These are phyloP conservation scores for Prunella vulgaris DNA, from an alignment of 257 asterid species.

Conservation along the genomic window DNA sequence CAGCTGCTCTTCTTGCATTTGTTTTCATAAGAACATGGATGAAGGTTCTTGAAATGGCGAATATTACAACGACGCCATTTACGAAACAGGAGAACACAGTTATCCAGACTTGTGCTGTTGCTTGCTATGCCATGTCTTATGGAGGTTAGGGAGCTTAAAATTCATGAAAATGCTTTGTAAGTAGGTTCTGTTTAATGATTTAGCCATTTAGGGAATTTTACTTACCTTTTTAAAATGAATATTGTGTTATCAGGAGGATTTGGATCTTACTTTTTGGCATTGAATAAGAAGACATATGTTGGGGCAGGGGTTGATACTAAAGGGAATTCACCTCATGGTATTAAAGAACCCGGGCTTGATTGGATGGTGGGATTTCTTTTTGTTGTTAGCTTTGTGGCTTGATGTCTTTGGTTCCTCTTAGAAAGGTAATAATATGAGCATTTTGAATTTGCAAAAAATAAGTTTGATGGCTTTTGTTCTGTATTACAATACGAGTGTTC, in stretches of 20 bases:
- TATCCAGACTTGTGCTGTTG: constrained; percentile 88
- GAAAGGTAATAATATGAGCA: constrained; percentile 39
- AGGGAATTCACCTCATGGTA: constrained; percentile 51
- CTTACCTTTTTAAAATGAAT: constrained; percentile 15
- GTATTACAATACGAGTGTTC: neutral
- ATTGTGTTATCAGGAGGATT: constrained; percentile 50
- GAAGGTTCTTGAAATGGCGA: constrained; percentile 54
- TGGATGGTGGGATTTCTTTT: constrained; percentile 79
- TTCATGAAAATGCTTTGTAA: neutral
- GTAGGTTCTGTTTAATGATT: neutral
- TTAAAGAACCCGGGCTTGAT: constrained; percentile 51
- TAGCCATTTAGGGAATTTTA: neutral
- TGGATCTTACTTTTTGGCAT: constrained; percentile 58
- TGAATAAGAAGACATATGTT: constrained; percentile 51
- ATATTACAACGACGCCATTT: constrained; percentile 51
- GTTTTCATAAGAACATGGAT: constrained; percentile 70
- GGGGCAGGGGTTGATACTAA: constrained; percentile 54
- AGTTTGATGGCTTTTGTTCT: neutral
- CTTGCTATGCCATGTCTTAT: constrained; percentile 73
- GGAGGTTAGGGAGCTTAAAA: constrained; percentile 35
- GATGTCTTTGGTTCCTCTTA: constrained; percentile 63
- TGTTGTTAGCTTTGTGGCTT: constrained; percentile 59
- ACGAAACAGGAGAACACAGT: constrained; percentile 78
- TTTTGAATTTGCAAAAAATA: neutral
- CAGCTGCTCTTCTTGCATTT: constrained; percentile 89